phyloP scores from a whole-genome alignment of 2,329 filamentous ascomycete genomes.

The Lithohypha guttulata region DNA sequence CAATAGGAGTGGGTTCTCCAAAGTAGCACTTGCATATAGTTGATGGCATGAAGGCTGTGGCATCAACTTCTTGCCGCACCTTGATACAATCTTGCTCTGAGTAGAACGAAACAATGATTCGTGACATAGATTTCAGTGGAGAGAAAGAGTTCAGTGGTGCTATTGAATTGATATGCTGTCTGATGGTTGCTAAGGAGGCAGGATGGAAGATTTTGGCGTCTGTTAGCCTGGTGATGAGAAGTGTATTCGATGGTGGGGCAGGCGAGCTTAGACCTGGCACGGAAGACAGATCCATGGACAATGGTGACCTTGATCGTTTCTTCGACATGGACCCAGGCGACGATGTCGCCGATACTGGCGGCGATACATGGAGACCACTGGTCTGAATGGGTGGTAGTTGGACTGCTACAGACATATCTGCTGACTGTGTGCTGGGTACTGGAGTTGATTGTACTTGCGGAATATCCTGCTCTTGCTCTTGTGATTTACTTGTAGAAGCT shows the following conservation, averaged over 20 bases:
- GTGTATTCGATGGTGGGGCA: conserved; percentile 39
- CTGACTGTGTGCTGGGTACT: background rate
- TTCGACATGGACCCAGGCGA: conserved; percentile 23
- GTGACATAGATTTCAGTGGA: conserved; percentile 39
- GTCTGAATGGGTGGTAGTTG: conserved; percentile 7
- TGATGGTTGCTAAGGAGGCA: conserved; percentile 32
- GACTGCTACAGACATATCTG: conserved; percentile 6
- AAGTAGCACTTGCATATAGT: conserved; percentile 41
- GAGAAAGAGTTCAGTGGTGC: conserved; percentile 41
- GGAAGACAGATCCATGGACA: conserved; percentile 37
- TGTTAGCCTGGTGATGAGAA: conserved; percentile 39
- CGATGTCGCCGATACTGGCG: conserved; percentile 12
- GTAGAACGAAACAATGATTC: conserved; percentile 41
- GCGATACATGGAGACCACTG: conserved; percentile 2
- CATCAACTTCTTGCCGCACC: conserved; percentile 35
- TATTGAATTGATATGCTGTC: conserved; percentile 31
- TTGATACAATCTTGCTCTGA: conserved; percentile 32
- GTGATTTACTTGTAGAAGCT: background rate
- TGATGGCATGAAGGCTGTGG: conserved; percentile 24
- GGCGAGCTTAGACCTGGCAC: conserved; percentile 37
- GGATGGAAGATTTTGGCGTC: conserved; percentile 38
- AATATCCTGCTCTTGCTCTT: background rate
- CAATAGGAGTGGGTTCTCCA: conserved; percentile 39
- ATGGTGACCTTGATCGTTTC: conserved; percentile 23
- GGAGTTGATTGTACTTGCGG: background rate